Evolutionary conservation across 192 early-diverging fungal species (phyloP).

Genomic region (Backusella sp.): DNA sequence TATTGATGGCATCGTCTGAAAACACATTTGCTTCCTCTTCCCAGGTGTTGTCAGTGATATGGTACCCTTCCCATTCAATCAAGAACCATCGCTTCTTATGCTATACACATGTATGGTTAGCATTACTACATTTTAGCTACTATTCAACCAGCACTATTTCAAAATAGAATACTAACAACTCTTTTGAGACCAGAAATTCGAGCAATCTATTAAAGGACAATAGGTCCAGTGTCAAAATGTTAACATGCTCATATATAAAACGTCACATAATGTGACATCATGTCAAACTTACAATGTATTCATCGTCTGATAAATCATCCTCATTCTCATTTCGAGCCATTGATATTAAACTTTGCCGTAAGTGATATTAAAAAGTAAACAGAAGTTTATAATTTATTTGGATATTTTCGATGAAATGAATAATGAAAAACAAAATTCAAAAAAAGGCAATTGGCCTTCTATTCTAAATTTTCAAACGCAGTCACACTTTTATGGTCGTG

Average conservation of each 20-base stretch:
- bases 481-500: neutral
- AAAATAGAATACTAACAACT: neutral
- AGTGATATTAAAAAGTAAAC: neutral
- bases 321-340: neutral
- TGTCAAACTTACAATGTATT: neutral
- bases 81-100: neutral
- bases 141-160: neutral
- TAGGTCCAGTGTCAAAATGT: neutral
- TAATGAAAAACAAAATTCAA: neutral
- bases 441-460: neutral
- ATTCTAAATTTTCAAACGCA: neutral
- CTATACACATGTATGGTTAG: neutral
- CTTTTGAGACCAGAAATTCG: neutral
- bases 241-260: neutral
- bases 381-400: neutral
- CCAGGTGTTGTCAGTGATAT: neutral
- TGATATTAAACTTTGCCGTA: neutral
- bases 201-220: neutral
- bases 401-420: too few relatives aligned
- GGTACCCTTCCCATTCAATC: conserved; percentile 1
- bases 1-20: neutral
- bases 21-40: neutral
- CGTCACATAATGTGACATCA: neutral
- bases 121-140: neutral
- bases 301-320: neutral